phyloP scores from a whole-genome alignment of 345 rosid species.

The Trapa bicornis region DNA sequence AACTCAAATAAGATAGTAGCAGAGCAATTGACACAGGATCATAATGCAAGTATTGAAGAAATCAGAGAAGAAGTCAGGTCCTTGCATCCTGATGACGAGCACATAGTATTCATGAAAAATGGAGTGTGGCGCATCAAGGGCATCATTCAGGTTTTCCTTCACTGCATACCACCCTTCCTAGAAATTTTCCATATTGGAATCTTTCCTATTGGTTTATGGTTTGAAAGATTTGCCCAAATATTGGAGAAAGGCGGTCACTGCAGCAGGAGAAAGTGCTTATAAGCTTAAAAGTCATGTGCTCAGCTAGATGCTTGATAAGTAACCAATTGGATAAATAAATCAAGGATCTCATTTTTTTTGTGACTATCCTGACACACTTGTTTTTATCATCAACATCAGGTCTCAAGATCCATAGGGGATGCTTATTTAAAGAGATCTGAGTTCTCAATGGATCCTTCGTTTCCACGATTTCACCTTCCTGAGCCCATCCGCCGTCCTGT shows the following conservation, averaged over 20 bases:
- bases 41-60: constrained; percentile 82
- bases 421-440: constrained; percentile 87
- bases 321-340: not conserved
- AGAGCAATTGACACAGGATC: constrained; percentile 74
- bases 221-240: not conserved
- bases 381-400: constrained; percentile 26
- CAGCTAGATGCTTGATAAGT: too few relatives aligned
- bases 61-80: constrained; percentile 81
- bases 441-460: constrained; percentile 74
- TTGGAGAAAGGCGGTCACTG: not conserved
- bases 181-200: not conserved
- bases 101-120: constrained; percentile 67
- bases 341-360: not conserved
- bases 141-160: constrained; percentile 69
- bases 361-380: not conserved
- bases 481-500: constrained; percentile 70
- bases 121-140: constrained; percentile 99
- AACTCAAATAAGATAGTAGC: constrained; percentile 64
- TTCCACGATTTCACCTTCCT: constrained; percentile 71
- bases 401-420: constrained; percentile 90
- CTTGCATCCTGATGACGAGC: constrained; percentile 74
- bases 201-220: not conserved
- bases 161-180: not conserved
- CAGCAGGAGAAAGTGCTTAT: not conserved
- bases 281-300: not conserved